Percentiles rank a stretch among this genome's conserved stretches.
phyloP scores from a whole-genome alignment of 176 grass and related monocot genomes.

The Bolboschoenus planiculmis region DNA sequence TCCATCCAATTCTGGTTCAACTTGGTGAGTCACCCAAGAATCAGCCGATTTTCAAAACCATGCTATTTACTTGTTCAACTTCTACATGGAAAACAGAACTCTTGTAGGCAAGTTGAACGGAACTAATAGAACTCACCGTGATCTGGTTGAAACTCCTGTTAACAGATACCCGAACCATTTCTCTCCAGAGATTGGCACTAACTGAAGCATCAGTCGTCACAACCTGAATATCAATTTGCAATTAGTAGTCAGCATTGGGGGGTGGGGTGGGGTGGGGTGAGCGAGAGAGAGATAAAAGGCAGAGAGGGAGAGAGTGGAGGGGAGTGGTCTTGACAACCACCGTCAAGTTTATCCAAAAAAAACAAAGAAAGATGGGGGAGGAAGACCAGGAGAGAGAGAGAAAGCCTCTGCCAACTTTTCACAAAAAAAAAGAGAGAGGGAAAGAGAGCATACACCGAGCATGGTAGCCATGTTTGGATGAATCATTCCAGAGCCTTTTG shows the following conservation, averaged over 20 bases:
- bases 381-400: slow-evolving; percentile 12
- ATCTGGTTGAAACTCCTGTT: slow-evolving; percentile 99
- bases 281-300: neutral
- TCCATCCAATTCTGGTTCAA: neutral
- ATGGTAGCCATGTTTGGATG: slow-evolving; percentile 99
- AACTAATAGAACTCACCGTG: slow-evolving; percentile 45
- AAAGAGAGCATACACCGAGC: slow-evolving; percentile 57
- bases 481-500: slow-evolving; percentile 99
- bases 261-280: neutral
- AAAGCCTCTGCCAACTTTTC: neutral
- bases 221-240: slow-evolving; percentile 51
- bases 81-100: neutral
- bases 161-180: slow-evolving; percentile 73
- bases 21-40: neutral
- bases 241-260: slow-evolving; percentile 10
- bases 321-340: neutral
- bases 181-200: slow-evolving; percentile 62
- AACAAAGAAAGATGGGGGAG: too few species aligned
- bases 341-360: neutral
- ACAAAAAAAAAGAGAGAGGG: neutral
- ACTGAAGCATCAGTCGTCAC: slow-evolving; percentile 91
- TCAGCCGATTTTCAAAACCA: neutral
- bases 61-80: neutral
- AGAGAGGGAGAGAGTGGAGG: neutral
- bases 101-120: neutral